Base-by-base conservation (phyloP, 805 yeast species). In the Vanderwaltozyma polyspora region DNA sequence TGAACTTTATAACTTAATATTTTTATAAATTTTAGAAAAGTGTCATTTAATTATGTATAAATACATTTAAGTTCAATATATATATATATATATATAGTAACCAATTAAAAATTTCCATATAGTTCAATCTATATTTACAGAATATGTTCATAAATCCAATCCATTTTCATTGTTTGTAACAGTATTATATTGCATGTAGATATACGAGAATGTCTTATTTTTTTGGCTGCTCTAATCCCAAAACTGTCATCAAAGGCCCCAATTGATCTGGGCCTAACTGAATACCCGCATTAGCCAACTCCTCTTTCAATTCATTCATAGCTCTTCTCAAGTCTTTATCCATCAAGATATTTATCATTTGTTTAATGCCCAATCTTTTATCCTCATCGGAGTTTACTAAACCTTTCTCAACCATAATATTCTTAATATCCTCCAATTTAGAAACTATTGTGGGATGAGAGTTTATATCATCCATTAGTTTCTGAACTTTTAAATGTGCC, bases 401-500 rank as follows among this genome's bases (percentile, higher is more conserved):
- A 11, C 44, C 45, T 29, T 47, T 49, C n/a, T 43, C 37, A 12
- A 42, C 33, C 48, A 52, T 40, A 3, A 52, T 24, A 16, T 43
- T 41, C 21, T 46, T 44, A 9, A 51, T 40, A 6, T 32, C 37
- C 25, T 45, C 43, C 18, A 50, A 28, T 16, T 48, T 46, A 19
- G 35, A 40, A 22, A 43, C 43, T 3, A 51, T 46, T 12, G 30
- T 36, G 14, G 51, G 53, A 21, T 47, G 40, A 6, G 45, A 32
- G 19, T 43, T 39, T 17, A 51, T 51, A n/a, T 44, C 40, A 28
- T 46, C 50, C 45, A 50, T 40, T 9, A 48, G 36, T 32, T 39
- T 35, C 24, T 50, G 48, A 13, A 50, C 53, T 34, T 49, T 45
- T 29, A 48, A 18, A 31, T 50, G 55, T 3, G 53, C 55, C n/a